Percentiles rank a stretch among this genome's conserved stretches.
Evolutionary conservation across 768 basidiomycete species (phyloP).

Genomic region (Trametes maxima): DNA sequence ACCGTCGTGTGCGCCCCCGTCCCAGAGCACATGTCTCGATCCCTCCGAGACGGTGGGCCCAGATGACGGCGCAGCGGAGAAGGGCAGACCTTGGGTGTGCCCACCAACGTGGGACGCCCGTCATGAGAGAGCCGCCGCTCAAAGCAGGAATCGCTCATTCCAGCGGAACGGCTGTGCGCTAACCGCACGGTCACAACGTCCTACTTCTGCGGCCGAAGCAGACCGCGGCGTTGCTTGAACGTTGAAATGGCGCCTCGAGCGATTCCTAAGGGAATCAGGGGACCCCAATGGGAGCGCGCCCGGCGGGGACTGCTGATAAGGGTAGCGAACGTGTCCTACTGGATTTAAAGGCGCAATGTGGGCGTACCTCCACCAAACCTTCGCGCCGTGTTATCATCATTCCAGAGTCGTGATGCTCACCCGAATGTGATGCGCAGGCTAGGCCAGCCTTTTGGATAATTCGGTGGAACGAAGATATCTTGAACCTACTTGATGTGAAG

Average conservation of each 20-base stretch:
- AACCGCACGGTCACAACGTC: neutral
- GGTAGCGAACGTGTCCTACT: conserved; percentile 10
- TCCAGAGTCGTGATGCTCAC: too few relatives aligned
- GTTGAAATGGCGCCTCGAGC: neutral
- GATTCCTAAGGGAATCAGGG: neutral
- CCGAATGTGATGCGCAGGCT: too few relatives aligned
- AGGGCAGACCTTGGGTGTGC: neutral
- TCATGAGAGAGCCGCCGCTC: conserved; percentile 1
- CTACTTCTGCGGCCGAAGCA: neutral
- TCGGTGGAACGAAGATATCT: too few relatives aligned
- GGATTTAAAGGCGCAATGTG: conserved; percentile 7
- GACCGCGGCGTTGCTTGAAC: neutral
- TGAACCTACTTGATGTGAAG: too few relatives aligned
- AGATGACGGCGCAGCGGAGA: neutral
- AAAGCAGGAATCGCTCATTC: neutral
- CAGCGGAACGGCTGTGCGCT: conserved; percentile 1
- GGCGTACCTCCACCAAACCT: neutral
- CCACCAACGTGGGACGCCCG: conserved; percentile 13
- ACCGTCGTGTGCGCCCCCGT: neutral
- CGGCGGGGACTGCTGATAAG: neutral
- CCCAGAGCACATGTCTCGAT: neutral
- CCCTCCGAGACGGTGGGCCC: neutral
- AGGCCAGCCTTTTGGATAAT: too few relatives aligned
- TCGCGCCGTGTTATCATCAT: neutral
- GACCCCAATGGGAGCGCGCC: neutral